Evolutionary conservation across 78 protist species (phyloP).

Genomic region (Diacronema lutheri): DNA sequence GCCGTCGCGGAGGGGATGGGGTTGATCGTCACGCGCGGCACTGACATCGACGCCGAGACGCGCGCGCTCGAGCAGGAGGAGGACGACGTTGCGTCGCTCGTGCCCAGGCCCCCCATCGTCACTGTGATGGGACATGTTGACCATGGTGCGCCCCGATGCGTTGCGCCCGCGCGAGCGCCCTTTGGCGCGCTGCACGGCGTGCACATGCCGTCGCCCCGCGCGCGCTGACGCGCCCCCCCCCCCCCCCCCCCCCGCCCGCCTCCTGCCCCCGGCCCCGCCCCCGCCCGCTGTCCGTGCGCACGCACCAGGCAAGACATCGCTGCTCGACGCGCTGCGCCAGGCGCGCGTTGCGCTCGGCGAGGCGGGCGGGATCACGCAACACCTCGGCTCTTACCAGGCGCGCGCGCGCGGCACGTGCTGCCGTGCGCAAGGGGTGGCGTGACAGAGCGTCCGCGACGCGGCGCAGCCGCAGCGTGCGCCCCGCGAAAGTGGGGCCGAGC

Average conservation of each 20-base stretch:
- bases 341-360: slow-evolving; percentile 73
- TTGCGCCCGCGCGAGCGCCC: no score
- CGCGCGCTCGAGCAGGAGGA: background rate
- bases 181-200: no score
- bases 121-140: slow-evolving; percentile 94
- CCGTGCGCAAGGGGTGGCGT: no score
- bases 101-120: slow-evolving; percentile 82
- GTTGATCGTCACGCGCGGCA: background rate
- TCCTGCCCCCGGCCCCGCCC: no score
- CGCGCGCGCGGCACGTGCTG: background rate
- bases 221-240: no score
- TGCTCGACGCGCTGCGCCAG: slow-evolving; percentile 75
- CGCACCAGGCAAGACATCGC: slow-evolving; percentile 90
- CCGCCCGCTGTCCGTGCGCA: no score
- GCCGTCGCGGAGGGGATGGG: background rate
- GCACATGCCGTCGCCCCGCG: no score
- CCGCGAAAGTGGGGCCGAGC: no score
- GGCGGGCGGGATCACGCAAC: slow-evolving; percentile 96
- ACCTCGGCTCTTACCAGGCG: slow-evolving; percentile 61
- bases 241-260: no score
- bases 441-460: no score
- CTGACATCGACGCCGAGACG: background rate
- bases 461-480: no score
- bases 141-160: no score
- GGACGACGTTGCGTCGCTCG: background rate